These are phyloP conservation scores for Triticum timopheevii DNA, from an alignment of 176 grass and related monocot genomes.

Conservation along the genomic window DNA sequence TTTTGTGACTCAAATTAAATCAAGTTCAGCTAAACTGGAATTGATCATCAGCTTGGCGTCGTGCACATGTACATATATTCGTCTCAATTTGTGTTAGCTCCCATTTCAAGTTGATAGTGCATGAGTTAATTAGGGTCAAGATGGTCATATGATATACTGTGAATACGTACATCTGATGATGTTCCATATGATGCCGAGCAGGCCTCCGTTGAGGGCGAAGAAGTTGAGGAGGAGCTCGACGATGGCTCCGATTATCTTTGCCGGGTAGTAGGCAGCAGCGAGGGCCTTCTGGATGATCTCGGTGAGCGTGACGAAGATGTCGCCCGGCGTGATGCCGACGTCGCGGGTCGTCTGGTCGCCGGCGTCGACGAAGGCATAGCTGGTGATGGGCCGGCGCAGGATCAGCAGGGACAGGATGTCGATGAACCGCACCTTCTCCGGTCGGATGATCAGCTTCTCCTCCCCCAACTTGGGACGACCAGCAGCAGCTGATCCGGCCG, in stretches of 20 bases:
- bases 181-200: slow-evolving; percentile 46
- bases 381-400: slow-evolving; percentile 34
- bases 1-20: not conserved
- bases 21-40: not conserved
- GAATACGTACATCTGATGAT: slow-evolving; percentile 21
- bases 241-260: slow-evolving; percentile 22
- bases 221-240: slow-evolving; percentile 64
- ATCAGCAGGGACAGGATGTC: slow-evolving; percentile 46
- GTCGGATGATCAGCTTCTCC: slow-evolving; percentile 54
- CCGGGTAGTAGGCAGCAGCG: slow-evolving; percentile 3
- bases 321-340: slow-evolving; percentile 19
- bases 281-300: slow-evolving; percentile 46
- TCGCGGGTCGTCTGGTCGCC: slow-evolving; percentile 18
- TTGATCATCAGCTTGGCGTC: not conserved
- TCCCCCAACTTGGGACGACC: slow-evolving; percentile 28
- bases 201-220: slow-evolving; percentile 55
- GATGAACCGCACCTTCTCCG: slow-evolving; percentile 53
- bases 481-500: not conserved
- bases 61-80: not conserved
- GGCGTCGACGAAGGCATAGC: slow-evolving; percentile 45
- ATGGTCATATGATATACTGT: not conserved
- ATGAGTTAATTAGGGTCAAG: not conserved
- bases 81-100: not conserved
- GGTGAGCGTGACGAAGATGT: slow-evolving; percentile 37
- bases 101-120: not conserved